Evolutionary conservation across 2,329 filamentous ascomycete genomes (phyloP), one percentile per base, ranked within the genome.

Genomic region (Penicillium griseofulvum): DNA sequence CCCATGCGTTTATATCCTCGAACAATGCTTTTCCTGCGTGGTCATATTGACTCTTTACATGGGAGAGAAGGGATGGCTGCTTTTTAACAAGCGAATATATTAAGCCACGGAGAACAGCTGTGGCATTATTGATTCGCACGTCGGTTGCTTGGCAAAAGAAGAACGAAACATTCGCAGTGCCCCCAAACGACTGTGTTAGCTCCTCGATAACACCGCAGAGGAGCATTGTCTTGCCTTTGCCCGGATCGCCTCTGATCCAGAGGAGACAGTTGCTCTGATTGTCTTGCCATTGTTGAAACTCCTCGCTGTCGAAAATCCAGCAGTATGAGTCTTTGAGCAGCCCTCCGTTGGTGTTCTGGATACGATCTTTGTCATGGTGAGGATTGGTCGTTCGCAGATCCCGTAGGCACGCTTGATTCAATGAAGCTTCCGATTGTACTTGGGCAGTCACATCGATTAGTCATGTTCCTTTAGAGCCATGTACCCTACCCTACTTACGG

Each of bases 131-230:
- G n/a, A 78, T 47, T 1, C 63, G 56, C 0, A 52, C n/a, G 39
- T 80, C 63, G 5, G 71, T 72, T 10, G 67, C 66, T 58, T 82
- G 71, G 59, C 75, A 81, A 64, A 81, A 57, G n/a, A 54, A 50
- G 41, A 49, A 57, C 2, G 22, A 39, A 14, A 52, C 39, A 31
- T 28, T 47, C 1, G 5, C 16, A 11, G 22, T n/a, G 12, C 33
- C 5, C 10, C 9, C n/a, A n/a, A 33, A 11, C 9, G 6, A 45
- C 22, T 43, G 12, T 3, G 36, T 64, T 22, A 68, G 38, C 12
- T 61, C 52, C 1, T 65, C 31, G n/a, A 67, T 62, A 7, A 67
- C 58, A 11, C 63, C 56, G 10, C 61, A 62, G n/a, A 67, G 12
- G 1, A 67, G 58, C 57, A 68, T 69, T 28, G 63, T 67, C n/a